A percentile compares a stretch with the other conserved stretches of the same genome.
Evolutionary conservation across 164 flowering plant species (phyloP).

Genomic region (Umbellularia californica): DNA sequence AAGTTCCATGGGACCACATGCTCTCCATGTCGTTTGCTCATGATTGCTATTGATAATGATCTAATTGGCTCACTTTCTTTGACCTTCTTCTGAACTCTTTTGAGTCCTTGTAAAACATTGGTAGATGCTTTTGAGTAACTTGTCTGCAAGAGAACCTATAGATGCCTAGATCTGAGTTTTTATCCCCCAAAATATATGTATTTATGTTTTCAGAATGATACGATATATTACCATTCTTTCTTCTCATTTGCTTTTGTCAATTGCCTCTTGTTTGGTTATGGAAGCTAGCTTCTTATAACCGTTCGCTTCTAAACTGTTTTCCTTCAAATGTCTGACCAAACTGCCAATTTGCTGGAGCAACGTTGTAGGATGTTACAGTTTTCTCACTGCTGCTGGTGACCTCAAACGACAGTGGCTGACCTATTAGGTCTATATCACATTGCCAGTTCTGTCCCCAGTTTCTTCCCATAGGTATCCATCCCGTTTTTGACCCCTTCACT

Average conservation of each 20-base stretch:
- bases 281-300: not conserved
- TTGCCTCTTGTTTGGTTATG: not conserved
- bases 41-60: conserved; percentile 4
- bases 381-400: conserved; percentile 51
- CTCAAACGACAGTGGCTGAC: conserved; percentile 72
- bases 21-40: conserved; percentile 4
- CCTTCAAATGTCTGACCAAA: conserved; percentile 83
- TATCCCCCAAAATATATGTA: not conserved
- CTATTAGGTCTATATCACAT: conserved; percentile 43
- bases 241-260: not conserved
- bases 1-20: not conserved
- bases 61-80: conserved; percentile 5
- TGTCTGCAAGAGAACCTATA: conserved; percentile 1
- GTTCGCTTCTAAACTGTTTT: conserved; percentile 42
- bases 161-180: not conserved
- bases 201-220: not conserved
- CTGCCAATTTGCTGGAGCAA: conserved; percentile 65
- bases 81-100: conserved; percentile 6
- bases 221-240: not conserved
- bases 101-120: conserved; percentile 1
- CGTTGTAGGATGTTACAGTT: conserved; percentile 57
- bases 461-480: conserved; percentile 82
- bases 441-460: conserved; percentile 96
- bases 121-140: conserved; percentile 4
- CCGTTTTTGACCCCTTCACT: conserved; percentile 81